Evolutionary conservation across 2,329 filamentous ascomycete genomes (phyloP).

Genomic region (Biscogniauxia marginata): DNA sequence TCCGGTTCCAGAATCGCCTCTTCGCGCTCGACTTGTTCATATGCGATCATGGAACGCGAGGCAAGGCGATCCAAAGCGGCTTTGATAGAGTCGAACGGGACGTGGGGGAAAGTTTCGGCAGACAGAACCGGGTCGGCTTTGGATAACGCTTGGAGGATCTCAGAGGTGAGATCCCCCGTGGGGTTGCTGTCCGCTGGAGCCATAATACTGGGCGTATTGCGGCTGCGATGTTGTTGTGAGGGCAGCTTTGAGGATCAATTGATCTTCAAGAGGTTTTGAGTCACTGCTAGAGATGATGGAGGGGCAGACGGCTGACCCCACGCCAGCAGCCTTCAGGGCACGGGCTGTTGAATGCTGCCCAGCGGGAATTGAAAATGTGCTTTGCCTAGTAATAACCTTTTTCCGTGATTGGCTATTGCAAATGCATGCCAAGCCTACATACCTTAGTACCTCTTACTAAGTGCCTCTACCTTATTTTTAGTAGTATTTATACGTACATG

Average conservation of each 20-base stretch:
- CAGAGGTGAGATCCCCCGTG: conserved; percentile 57
- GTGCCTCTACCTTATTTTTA: no score
- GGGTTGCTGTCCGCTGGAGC: conserved; percentile 27
- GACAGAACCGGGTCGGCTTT: conserved; percentile 65
- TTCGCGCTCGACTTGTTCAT: conserved; percentile 79
- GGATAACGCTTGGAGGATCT: conserved; percentile 66
- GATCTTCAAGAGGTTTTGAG: not conserved
- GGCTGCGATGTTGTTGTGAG: not conserved
- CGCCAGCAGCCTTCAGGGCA: not conserved
- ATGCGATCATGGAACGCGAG: conserved; percentile 82
- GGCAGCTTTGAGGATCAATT: not conserved
- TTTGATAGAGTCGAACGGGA: conserved; percentile 71
- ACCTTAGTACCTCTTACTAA: no score
- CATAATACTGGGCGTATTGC: not conserved
- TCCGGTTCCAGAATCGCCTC: conserved; percentile 74
- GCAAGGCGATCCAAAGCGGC: conserved; percentile 82
- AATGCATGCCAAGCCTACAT: no score
- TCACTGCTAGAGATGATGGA: not conserved
- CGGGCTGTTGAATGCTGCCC: not conserved
- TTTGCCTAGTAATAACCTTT: no score
- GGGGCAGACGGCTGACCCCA: not conserved
- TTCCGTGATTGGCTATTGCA: no score
- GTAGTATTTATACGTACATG: no score
- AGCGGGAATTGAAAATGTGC: not conserved
- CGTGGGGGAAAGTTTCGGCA: conserved; percentile 65